Evolutionary conservation across 2,329 filamentous ascomycete species (phyloP).

Genomic region (Amauroascus niger): DNA sequence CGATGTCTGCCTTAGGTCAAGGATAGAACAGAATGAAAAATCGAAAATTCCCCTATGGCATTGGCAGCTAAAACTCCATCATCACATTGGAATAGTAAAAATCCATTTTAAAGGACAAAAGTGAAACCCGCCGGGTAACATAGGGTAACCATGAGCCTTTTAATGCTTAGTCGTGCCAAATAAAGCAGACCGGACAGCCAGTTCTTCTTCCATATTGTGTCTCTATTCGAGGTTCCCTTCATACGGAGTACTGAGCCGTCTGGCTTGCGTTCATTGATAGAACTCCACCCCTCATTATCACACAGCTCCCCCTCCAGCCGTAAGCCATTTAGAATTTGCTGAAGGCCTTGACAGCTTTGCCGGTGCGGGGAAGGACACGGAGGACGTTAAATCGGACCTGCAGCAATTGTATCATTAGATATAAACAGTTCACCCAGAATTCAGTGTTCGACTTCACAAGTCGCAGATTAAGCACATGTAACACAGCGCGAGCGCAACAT

Average conservation of each 20-base stretch:
- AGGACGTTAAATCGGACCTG: constrained; percentile 99
- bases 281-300: constrained; percentile 18
- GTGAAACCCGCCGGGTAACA: constrained; percentile 10
- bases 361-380: constrained; percentile 92
- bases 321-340: constrained; percentile 75
- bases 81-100: constrained; percentile 13
- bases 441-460: background rate
- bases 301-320: constrained; percentile 16
- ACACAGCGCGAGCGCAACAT: background rate
- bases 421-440: background rate
- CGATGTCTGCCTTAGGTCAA: background rate
- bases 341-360: constrained; percentile 97
- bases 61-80: constrained; percentile 17
- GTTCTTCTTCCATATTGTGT: constrained; percentile 11
- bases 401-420: constrained; percentile 10
- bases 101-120: constrained; percentile 15
- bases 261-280: constrained; percentile 16
- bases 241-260: constrained; percentile 2
- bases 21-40: constrained; percentile 4
- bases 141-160: constrained; percentile 13
- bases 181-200: background rate
- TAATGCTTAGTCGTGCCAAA: constrained; percentile 9
- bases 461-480: background rate
- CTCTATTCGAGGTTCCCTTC: constrained; percentile 6
- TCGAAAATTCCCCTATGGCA: constrained; percentile 15